A percentile compares a stretch with the other conserved stretches of the same genome.
Conservation (phyloP, 1,284 basidiomycete species). For the Cryptococcus sp. region DNA sequence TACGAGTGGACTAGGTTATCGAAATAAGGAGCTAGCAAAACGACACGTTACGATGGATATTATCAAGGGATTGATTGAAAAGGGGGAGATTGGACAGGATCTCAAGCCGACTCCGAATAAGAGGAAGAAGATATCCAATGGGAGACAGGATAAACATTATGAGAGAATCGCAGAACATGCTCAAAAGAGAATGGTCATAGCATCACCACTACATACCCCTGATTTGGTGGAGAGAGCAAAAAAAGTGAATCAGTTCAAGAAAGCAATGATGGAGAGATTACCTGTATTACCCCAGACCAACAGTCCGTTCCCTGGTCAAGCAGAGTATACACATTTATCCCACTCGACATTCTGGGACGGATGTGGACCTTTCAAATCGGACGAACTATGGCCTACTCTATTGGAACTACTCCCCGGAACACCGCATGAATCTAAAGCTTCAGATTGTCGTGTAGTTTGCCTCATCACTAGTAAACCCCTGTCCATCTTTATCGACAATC, state of each 20-base stretch:
- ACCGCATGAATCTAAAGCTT: background rate
- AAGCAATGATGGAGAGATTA: background rate
- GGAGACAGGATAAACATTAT: background rate
- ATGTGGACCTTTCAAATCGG: slow-evolving; percentile 5
- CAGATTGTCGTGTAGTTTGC: slow-evolving; percentile 17
- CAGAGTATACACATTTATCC: slow-evolving; percentile 6
- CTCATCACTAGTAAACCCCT: slow-evolving; percentile 17
- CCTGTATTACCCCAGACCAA: background rate
- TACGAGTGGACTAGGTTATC: slow-evolving; percentile 1
- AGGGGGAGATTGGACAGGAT: slow-evolving; percentile 17
- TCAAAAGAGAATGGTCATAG: background rate
- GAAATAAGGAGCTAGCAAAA: slow-evolving; percentile 18
- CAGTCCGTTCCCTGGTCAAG: slow-evolving; percentile 2
- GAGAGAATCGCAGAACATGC: background rate
- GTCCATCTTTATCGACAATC: slow-evolving; percentile 5
- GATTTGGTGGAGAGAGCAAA: background rate
- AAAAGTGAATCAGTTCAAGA: background rate
- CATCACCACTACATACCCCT: background rate
- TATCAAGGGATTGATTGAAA: slow-evolving; percentile 9
- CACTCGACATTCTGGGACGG: slow-evolving; percentile 17
- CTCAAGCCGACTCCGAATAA: slow-evolving; percentile 1
- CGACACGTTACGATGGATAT: slow-evolving; percentile 13
- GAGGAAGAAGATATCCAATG: background rate
- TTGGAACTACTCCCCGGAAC: slow-evolving; percentile 7
- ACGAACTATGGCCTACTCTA: slow-evolving; percentile 11